Evolutionary conservation across 192 early-diverging fungal species (phyloP).

Genomic region (Pilobolus umbonatus): DNA sequence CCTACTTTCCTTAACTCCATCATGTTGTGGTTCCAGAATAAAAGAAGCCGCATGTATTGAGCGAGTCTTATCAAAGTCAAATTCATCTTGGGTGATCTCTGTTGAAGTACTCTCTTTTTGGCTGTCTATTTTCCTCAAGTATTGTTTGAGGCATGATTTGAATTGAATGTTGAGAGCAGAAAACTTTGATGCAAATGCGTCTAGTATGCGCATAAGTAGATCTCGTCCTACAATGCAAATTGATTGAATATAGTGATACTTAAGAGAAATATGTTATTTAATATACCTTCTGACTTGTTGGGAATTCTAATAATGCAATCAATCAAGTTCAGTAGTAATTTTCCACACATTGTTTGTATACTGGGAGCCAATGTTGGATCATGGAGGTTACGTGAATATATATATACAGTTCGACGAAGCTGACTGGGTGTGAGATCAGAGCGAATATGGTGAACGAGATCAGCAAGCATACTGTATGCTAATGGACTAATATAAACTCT

Average conservation of each 20-base stretch:
- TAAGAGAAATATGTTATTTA: neutral
- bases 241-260: slow-evolving; percentile 4
- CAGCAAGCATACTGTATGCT: slow-evolving; percentile 92
- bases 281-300: slow-evolving; percentile 50
- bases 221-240: slow-evolving; percentile 63
- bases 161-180: slow-evolving; percentile 63
- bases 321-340: slow-evolving; percentile 85
- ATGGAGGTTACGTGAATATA: slow-evolving; percentile 90
- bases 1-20: slow-evolving; percentile 80
- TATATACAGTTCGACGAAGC: slow-evolving; percentile 78
- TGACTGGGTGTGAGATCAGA: slow-evolving; percentile 76
- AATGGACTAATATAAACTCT: slow-evolving; percentile 55
- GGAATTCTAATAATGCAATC: slow-evolving; percentile 77
- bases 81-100: slow-evolving; percentile 48
- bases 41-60: slow-evolving; percentile 48
- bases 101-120: slow-evolving; percentile 33
- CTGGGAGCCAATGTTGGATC: slow-evolving; percentile 85
- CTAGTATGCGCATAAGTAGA: slow-evolving; percentile 75
- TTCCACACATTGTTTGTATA: slow-evolving; percentile 96
- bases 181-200: slow-evolving; percentile 80
- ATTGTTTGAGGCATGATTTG: slow-evolving; percentile 51
- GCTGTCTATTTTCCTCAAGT: slow-evolving; percentile 37
- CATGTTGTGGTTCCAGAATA: slow-evolving; percentile 45
- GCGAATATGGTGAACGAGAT: slow-evolving; percentile 94
- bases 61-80: slow-evolving; percentile 53